phyloP scores from a whole-genome alignment of 768 basidiomycete genomes.

The Psilocybe sp. region DNA sequence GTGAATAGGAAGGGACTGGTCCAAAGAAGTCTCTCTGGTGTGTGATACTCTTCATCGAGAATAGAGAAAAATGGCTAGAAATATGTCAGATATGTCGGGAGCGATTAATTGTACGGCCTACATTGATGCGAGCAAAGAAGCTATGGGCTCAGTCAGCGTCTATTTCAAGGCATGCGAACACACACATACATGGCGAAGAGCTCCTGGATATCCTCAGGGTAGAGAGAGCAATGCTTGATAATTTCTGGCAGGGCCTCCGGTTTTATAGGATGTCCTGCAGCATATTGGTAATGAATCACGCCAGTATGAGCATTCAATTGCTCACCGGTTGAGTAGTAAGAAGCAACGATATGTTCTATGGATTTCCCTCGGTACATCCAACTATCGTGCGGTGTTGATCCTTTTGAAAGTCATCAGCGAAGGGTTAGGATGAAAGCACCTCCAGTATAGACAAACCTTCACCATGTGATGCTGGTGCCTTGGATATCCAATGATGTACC shows the following conservation, averaged over 20 bases:
- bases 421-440: not conserved
- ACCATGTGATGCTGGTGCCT: slow-evolving; percentile 19
- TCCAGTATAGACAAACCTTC: not conserved
- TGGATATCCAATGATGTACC: slow-evolving; percentile 40
- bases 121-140: slow-evolving; percentile 55
- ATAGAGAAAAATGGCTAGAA: slow-evolving; percentile 55
- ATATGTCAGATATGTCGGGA: slow-evolving; percentile 21
- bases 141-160: slow-evolving; percentile 20
- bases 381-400: slow-evolving; percentile 4
- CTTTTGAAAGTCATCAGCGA: not conserved
- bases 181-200: slow-evolving; percentile 50
- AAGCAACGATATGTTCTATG: slow-evolving; percentile 33
- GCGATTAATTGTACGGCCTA: slow-evolving; percentile 20
- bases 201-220: slow-evolving; percentile 47
- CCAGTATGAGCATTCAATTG: not conserved
- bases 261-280: slow-evolving; percentile 10
- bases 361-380: slow-evolving; percentile 28
- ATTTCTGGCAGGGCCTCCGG: slow-evolving; percentile 39
- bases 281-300: slow-evolving; percentile 7
- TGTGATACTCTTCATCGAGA: slow-evolving; percentile 55
- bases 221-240: slow-evolving; percentile 44
- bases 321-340: slow-evolving; percentile 34
- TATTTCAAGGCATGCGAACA: not conserved
- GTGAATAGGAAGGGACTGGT: slow-evolving; percentile 59
- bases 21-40: slow-evolving; percentile 49